phyloP scores from a whole-genome alignment of 495 filamentous ascomycete species.

The Aspergillus olivimuriae region DNA sequence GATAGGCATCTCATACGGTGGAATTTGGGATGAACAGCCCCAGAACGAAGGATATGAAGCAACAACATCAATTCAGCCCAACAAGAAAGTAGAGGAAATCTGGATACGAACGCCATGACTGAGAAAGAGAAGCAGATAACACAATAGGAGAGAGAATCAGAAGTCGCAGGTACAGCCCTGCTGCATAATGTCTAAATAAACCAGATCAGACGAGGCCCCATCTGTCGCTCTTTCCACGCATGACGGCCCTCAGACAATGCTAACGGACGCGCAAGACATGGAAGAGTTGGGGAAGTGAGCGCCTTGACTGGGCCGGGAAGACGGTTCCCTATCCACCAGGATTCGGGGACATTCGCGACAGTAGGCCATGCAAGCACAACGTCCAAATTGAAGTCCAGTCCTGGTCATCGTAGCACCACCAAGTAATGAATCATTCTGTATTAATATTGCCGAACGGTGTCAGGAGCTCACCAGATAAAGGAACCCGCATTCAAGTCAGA shows the following conservation, averaged over 20 bases:
- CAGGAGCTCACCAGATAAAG: constrained; percentile 5
- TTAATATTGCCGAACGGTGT: constrained; percentile 8
- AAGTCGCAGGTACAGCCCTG: constrained; percentile 23
- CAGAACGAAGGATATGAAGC: constrained; percentile 11
- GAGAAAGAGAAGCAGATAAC: constrained; percentile 21
- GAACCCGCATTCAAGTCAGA: constrained; percentile 8
- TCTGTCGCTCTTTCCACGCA: no score
- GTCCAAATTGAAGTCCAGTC: constrained; percentile 4
- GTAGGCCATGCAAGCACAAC: no score
- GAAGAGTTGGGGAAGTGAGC: no score
- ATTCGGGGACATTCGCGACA: no score
- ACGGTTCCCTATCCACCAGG: no score
- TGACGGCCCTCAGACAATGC: no score
- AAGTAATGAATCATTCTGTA: constrained; percentile 14
- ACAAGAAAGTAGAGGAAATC: constrained; percentile 7
- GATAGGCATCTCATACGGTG: constrained; percentile 36
- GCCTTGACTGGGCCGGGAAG: no score
- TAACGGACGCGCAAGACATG: no score
- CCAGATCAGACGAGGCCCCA: constrained; percentile 26
- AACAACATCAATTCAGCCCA: constrained; percentile 27
- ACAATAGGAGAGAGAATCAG: constrained; percentile 18
- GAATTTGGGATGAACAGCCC: constrained; percentile 15
- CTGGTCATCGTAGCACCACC: constrained; percentile 11
- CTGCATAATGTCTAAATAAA: constrained; percentile 30
- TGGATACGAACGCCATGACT: constrained; percentile 35